These are phyloP conservation scores for Fusarium sp. DNA, from an alignment of 2,329 filamentous ascomycete genomes.

Conservation along the genomic window DNA sequence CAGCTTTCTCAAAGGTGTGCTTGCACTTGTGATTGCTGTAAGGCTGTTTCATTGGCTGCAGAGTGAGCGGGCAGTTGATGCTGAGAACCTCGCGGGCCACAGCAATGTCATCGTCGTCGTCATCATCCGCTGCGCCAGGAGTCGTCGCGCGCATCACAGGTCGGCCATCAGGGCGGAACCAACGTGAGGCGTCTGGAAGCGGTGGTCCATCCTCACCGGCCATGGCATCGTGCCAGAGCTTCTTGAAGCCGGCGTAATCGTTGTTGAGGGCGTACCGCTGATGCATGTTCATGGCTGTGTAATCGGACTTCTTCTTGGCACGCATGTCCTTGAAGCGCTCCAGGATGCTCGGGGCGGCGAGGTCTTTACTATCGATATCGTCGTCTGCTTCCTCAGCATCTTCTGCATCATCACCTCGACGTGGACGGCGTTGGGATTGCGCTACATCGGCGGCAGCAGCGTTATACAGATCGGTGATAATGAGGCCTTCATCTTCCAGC, in stretches of 20 bases:
- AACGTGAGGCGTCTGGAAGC: conserved; percentile 64
- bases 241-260: conserved; percentile 70
- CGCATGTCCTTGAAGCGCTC: conserved; percentile 53
- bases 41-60: conserved; percentile 73
- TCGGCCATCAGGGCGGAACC: conserved; percentile 63
- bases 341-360: conserved; percentile 42
- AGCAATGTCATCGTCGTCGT: conserved; percentile 76
- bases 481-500: conserved; percentile 60
- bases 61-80: conserved; percentile 77
- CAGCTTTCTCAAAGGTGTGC: conserved; percentile 77
- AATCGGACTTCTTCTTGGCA: conserved; percentile 55
- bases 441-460: conserved; percentile 38
- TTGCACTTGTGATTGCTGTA: conserved; percentile 75
- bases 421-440: conserved; percentile 11
- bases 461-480: conserved; percentile 53
- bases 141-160: conserved; percentile 52
- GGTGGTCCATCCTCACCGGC: conserved; percentile 62
- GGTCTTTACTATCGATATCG: conserved; percentile 42
- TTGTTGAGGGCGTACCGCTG: conserved; percentile 68
- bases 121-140: conserved; percentile 55
- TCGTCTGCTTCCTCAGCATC: conserved; percentile 30
- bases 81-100: conserved; percentile 73
- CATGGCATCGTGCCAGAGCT: conserved; percentile 66
- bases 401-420: not conserved
- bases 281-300: conserved; percentile 55